A percentile compares a stretch with the other conserved stretches of the same genome.
Conservation (phyloP, 768 basidiomycete genomes). For the Trametes elegans region DNA sequence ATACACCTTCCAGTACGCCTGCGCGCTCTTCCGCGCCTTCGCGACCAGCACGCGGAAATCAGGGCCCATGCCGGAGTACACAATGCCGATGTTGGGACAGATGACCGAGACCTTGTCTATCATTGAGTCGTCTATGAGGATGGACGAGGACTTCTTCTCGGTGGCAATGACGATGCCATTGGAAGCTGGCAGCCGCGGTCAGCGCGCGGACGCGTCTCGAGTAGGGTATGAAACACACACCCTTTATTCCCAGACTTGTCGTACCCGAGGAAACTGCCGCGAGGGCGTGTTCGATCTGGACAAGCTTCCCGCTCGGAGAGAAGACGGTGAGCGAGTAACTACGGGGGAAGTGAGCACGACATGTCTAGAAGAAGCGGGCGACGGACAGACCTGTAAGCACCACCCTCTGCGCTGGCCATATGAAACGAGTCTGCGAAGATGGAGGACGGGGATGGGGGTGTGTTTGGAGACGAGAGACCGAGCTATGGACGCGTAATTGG, state of each 20-base stretch:
- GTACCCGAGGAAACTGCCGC: constrained; percentile 95
- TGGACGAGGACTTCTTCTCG: constrained; percentile 98
- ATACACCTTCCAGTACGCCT: constrained; percentile 99
- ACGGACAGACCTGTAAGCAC: constrained; percentile 36
- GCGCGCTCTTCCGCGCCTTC: constrained; percentile 95
- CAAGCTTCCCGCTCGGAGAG: constrained; percentile 97
- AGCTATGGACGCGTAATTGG: constrained; percentile 21
- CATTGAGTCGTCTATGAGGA: constrained; percentile 96
- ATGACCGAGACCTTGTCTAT: constrained; percentile 97
- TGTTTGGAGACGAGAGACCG: constrained; percentile 1
- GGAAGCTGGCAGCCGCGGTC: constrained; percentile 59
- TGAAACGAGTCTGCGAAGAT: constrained; percentile 14
- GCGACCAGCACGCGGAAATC: constrained; percentile 95
- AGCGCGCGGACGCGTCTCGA: constrained; percentile 11
- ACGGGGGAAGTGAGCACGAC: constrained; percentile 12
- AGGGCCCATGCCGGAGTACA: constrained; percentile 99
- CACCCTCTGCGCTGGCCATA: constrained; percentile 75
- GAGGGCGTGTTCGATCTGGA: constrained; percentile 99
- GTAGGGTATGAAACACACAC: constrained; percentile 39
- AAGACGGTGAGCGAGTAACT: constrained; percentile 99
- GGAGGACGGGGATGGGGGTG: background rate
- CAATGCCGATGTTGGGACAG: constrained; percentile 98
- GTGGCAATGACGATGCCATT: constrained; percentile 99
- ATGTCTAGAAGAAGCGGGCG: constrained; percentile 2
- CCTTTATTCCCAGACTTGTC: constrained; percentile 98